phyloP scores from a whole-genome alignment of 306 rosid species.

The Sicyos edulis region DNA sequence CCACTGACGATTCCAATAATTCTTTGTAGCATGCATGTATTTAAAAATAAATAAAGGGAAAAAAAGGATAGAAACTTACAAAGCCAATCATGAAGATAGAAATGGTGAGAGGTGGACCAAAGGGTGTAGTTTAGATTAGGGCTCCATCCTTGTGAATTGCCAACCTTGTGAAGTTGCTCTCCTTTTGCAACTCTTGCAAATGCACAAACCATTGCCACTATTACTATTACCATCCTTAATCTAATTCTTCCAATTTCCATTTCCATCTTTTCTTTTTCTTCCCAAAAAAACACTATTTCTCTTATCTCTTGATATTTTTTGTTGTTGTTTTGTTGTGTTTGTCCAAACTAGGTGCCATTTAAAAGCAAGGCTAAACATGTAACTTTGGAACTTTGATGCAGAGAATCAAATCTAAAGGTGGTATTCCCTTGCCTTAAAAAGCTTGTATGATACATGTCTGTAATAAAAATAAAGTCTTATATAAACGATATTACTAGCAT shows the following conservation, averaged over 20 bases:
- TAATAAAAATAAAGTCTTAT: no score
- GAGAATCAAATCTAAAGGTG: no score
- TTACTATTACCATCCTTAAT: neutral
- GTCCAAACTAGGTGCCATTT: no score
- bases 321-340: no score
- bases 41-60: neutral
- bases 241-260: neutral
- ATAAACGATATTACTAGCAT: no score
- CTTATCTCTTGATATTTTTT: neutral
- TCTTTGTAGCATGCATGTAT: no score
- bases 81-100: constrained; percentile 65
- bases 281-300: no score
- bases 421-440: no score
- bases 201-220: neutral
- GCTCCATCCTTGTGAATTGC: constrained; percentile 52
- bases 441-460: no score
- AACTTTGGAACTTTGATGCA: no score
- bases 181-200: neutral
- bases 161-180: constrained; percentile 45
- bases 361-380: no score
- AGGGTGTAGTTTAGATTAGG: constrained; percentile 48
- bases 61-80: constrained; percentile 26
- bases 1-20: no score
- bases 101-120: constrained; percentile 42
- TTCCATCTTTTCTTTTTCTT: neutral